phyloP scores from a whole-genome alignment of 2,329 filamentous ascomycete genomes.

The Cladobotryum protrusum region DNA sequence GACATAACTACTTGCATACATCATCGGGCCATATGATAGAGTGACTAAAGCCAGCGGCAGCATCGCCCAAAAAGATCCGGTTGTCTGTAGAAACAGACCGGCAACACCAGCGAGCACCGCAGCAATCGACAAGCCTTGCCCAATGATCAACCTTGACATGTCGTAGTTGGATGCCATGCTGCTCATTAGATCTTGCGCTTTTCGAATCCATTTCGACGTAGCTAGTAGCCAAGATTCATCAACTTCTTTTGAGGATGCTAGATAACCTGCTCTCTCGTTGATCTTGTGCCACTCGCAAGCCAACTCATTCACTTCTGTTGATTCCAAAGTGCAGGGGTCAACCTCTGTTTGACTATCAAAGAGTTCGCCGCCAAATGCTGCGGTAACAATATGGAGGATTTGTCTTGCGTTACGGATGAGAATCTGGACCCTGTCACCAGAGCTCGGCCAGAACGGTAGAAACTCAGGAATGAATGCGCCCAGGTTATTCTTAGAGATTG shows the following conservation, averaged over 20 bases:
- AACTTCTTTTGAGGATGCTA: conserved; percentile 20
- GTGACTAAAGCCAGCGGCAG: conserved; percentile 46
- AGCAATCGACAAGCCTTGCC: conserved; percentile 32
- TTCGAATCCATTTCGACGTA: conserved; percentile 57
- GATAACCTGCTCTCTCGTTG: conserved; percentile 17
- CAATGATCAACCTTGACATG: conserved; percentile 52
- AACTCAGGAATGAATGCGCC: conserved; percentile 80
- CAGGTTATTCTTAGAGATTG: conserved; percentile 82
- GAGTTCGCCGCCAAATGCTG: conserved; percentile 55
- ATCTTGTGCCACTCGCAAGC: conserved; percentile 60
- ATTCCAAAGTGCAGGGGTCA: conserved; percentile 31
- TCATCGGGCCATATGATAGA: conserved; percentile 70
- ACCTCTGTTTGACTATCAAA: conserved; percentile 29
- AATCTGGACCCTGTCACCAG: conserved; percentile 56
- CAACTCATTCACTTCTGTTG: conserved; percentile 47
- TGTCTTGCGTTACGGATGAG: conserved; percentile 74
- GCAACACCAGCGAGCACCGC: conserved; percentile 21
- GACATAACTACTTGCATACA: conserved; percentile 97
- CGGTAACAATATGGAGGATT: conserved; percentile 68
- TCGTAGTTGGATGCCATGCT: conserved; percentile 91
- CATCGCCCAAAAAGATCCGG: conserved; percentile 17
- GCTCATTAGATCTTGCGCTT: conserved; percentile 75
- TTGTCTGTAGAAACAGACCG: conserved; percentile 12
- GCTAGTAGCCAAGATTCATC: conserved; percentile 35
- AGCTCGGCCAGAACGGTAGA: conserved; percentile 61